These are phyloP conservation scores for Plenodomus biglobosus DNA, from an alignment of 2,329 filamentous ascomycete species.

Conservation along the genomic window DNA sequence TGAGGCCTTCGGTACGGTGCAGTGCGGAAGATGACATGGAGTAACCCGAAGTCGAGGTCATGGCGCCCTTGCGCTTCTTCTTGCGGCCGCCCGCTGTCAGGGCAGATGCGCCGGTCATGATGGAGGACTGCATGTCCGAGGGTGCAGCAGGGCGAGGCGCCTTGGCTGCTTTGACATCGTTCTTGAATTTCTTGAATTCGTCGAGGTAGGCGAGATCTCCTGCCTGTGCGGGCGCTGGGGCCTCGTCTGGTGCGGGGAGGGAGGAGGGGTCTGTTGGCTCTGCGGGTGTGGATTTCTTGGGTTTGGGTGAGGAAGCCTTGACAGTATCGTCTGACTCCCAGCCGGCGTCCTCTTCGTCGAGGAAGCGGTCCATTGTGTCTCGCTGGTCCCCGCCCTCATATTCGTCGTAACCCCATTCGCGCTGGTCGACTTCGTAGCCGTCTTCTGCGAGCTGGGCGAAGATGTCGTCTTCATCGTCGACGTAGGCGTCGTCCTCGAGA, in stretches of 20 bases:
- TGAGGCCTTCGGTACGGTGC: constrained; percentile 82
- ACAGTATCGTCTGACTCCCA: constrained; percentile 95
- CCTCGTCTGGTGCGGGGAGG: constrained; percentile 39
- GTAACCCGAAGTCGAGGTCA: constrained; percentile 84
- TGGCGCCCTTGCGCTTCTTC: constrained; percentile 94
- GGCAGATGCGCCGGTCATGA: constrained; percentile 68
- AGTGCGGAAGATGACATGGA: constrained; percentile 91
- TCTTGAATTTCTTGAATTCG: constrained; percentile 94
- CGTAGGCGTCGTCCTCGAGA: constrained; percentile 91
- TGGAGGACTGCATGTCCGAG: constrained; percentile 68
- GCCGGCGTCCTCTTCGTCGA: constrained; percentile 69
- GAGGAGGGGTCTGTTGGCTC: constrained; percentile 53
- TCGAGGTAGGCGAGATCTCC: constrained; percentile 82
- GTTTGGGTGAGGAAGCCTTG: constrained; percentile 58
- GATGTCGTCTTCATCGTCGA: constrained; percentile 80
- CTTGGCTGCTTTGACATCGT: constrained; percentile 60
- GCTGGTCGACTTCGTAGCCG: constrained; percentile 71
- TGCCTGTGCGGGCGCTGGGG: constrained; percentile 37
- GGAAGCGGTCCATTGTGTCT: constrained; percentile 47
- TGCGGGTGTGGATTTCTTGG: constrained; percentile 40
- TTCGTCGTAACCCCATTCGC: constrained; percentile 71
- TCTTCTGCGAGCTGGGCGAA: constrained; percentile 74
- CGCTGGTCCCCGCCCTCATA: constrained; percentile 37
- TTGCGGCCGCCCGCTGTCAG: constrained; percentile 71
- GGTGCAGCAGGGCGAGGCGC: constrained; percentile 51